These are phyloP conservation scores for Stemphylium lycopersici DNA, from an alignment of 2,329 filamentous ascomycete species.

Conservation along the genomic window DNA sequence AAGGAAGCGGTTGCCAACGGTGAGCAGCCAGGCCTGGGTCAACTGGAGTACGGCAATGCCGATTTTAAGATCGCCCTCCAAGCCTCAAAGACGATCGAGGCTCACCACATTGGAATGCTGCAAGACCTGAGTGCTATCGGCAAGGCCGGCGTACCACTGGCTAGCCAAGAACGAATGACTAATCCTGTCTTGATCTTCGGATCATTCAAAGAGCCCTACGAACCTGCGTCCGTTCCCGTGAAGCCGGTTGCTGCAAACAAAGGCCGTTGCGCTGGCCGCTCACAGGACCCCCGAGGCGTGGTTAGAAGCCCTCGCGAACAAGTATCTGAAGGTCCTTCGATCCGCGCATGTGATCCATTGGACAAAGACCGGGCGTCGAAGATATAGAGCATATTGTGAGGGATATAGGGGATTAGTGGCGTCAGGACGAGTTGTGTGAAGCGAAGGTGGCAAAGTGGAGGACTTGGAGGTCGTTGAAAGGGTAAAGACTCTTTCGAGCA, in stretches of 20 bases:
- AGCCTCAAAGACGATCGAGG: constrained; percentile 2
- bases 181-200: constrained; percentile 14
- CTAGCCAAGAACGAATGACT: not conserved
- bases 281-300: not conserved
- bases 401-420: not conserved
- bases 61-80: constrained; percentile 16
- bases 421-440: too few relatives aligned
- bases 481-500: too few relatives aligned
- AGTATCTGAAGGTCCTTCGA: not conserved
- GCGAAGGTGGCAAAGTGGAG: not conserved
- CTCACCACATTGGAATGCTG: constrained; percentile 14
- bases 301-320: not conserved
- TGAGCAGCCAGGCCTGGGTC: constrained; percentile 1
- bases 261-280: not conserved
- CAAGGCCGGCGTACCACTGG: not conserved
- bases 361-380: not conserved
- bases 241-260: constrained; percentile 4
- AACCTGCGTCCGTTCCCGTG: constrained; percentile 1
- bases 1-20: not conserved
- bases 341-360: not conserved
- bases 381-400: not conserved
- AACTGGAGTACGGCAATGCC: constrained; percentile 20
- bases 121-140: constrained; percentile 7
- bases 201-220: constrained; percentile 9
- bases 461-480: not conserved